Evolutionary conservation across 768 basidiomycete genomes (phyloP).

Genomic region (Amanita inopinata): DNA sequence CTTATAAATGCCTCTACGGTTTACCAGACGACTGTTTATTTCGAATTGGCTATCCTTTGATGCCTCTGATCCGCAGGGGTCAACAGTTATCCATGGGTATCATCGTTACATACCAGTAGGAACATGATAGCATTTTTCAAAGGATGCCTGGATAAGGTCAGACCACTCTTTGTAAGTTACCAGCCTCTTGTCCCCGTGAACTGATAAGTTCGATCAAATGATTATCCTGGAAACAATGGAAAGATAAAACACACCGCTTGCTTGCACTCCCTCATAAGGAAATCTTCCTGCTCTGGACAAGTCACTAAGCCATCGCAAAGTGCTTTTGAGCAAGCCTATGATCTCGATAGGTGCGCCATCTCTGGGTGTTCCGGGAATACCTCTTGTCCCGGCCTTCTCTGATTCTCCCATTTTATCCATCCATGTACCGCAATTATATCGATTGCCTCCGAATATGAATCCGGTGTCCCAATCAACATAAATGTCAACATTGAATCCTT

Average conservation of each 20-base stretch:
- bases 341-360: conserved; percentile 97
- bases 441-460: conserved; percentile 79
- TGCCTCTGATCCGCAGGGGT: conserved; percentile 38
- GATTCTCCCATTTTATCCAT: conserved; percentile 99
- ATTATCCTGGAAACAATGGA: background rate
- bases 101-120: conserved; percentile 49
- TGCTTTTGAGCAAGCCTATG: conserved; percentile 86
- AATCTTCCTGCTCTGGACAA: conserved; percentile 60
- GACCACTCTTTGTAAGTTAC: conserved; percentile 91
- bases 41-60: conserved; percentile 61
- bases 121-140: conserved; percentile 88
- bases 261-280: conserved; percentile 85
- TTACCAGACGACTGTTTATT: conserved; percentile 60
- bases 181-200: conserved; percentile 53
- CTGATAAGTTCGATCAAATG: conserved; percentile 27
- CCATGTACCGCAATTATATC: conserved; percentile 87
- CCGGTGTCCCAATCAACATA: conserved; percentile 96
- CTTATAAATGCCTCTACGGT: conserved; percentile 95
- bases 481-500: conserved; percentile 90
- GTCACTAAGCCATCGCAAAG: conserved; percentile 77
- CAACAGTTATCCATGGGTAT: background rate
- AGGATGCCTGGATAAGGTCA: conserved; percentile 72
- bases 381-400: conserved; percentile 84
- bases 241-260: conserved; percentile 51
- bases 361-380: conserved; percentile 89